These are phyloP conservation scores for Vitis riparia DNA, from an alignment of 164 flowering plant species.

Conservation along the genomic window DNA sequence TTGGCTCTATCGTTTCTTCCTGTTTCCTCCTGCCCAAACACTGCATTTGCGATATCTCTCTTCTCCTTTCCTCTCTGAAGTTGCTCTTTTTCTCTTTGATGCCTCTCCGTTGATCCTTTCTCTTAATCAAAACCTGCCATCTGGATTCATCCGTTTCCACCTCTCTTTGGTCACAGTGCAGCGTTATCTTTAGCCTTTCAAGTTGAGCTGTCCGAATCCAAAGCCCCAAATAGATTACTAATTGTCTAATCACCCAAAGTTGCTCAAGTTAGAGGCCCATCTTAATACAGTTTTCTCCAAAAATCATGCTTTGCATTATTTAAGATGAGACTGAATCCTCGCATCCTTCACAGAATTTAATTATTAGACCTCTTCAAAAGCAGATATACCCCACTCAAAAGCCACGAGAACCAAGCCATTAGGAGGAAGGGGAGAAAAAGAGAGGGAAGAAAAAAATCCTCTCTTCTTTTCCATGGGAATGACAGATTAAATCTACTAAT, in stretches of 20 bases:
- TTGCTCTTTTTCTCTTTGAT: no score
- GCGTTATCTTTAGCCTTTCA: neutral
- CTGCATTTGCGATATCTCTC: no score
- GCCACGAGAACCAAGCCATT: neutral
- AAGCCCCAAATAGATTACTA: neutral
- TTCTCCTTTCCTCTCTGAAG: no score
- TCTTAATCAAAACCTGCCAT: no score
- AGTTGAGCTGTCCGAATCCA: constrained; percentile 5
- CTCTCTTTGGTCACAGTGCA: no score
- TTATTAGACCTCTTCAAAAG: neutral
- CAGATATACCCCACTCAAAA: constrained; percentile 11
- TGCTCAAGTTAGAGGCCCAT: neutral
- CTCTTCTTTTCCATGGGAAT: constrained; percentile 7
- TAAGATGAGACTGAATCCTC: neutral
- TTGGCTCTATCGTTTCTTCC: no score
- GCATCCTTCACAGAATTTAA: neutral
- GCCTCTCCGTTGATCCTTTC: no score
- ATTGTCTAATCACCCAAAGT: constrained; percentile 1
- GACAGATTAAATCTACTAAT: constrained; percentile 15
- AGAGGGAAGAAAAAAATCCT: constrained; percentile 10
- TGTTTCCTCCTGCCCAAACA: no score
- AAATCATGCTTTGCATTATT: neutral
- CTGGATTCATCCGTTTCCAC: no score
- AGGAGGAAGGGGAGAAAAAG: neutral
- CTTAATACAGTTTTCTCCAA: neutral